Evolutionary conservation across 768 basidiomycete genomes (phyloP).

Genomic region (Suillus hirtellus): DNA sequence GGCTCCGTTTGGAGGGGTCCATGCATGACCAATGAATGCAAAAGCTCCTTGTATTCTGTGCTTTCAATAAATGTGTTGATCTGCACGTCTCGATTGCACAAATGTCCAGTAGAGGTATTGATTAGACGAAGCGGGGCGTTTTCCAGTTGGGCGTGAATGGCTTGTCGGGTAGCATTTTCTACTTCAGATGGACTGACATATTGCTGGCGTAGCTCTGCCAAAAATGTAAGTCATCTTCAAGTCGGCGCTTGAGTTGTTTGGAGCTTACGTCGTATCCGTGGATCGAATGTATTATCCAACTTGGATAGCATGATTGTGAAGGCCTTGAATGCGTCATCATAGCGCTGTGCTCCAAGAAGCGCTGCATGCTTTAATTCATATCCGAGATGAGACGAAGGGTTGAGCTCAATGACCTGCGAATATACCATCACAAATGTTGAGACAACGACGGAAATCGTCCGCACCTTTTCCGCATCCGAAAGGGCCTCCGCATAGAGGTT

Average conservation of each 20-base stretch:
- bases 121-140: neutral
- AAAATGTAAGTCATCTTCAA: neutral
- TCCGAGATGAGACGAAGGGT: neutral
- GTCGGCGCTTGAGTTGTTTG: neutral
- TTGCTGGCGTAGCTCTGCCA: neutral
- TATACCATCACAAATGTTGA: neutral
- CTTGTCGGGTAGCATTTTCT: neutral
- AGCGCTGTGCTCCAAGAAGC: neutral
- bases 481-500: neutral
- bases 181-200: neutral
- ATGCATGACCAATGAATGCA: neutral
- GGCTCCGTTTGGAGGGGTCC: neutral
- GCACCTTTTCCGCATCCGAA: neutral
- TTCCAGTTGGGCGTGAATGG: neutral
- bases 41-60: neutral
- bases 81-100: neutral
- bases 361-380: neutral
- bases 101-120: neutral
- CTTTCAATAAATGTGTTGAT: neutral
- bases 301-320: neutral
- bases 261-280: neutral
- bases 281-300: neutral
- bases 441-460: neutral
- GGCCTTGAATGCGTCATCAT: neutral
- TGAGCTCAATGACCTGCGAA: neutral